Base-by-base conservation (phyloP, 108 stramenopile species). In the Cylindrotheca fusiformis region DNA sequence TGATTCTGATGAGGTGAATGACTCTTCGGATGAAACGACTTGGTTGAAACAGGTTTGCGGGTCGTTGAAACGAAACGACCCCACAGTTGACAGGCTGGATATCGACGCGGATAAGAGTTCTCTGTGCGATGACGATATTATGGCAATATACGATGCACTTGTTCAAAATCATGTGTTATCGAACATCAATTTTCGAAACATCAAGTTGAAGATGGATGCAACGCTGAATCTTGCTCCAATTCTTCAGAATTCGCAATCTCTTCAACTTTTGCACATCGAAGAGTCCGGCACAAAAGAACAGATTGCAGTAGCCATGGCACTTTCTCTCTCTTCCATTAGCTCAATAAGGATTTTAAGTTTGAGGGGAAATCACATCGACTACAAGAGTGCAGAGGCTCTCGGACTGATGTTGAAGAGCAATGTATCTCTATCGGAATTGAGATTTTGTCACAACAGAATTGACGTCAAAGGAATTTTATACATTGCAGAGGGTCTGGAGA, bases 211-310 rank as follows among this genome's bases (percentile, higher is more conserved):
- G 0, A 17, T n/a, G 14, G 48, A 58, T 1, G n/a, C 31, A 30
- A 32, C 55, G 1, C 53, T 49, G 25, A 41, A 26, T 17, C 28
- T 69, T 18, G 32, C 14, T 19, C 26, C 36, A 1, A 27, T 69
- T 26, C 29, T 69, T 4, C 3, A 30, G 22, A 48, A 58, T 27
- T 21, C 51, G 1, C 44, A 54, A 18, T 59, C 68, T 6, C 29
- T 69, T 23, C 26, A 33, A 10, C 28, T 33, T 28, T 24, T 69
- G 1, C 52, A 20, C 4, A 45, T 69, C 18, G 68, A 69, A 31
- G 68, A 69, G 10, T 53, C 57, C 31, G 58, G 68, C 0, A 60
- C 32, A 55, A 60, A 69, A 54, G 68, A 48, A 45, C 22, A 45
- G 1, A 28, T 46, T 19, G 32, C 27, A 12, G 68, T 53, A 10